Percentiles rank a stretch among this genome's conserved stretches.
Conservation (phyloP, 345 rosid genomes). For the Populus tremula region DNA sequence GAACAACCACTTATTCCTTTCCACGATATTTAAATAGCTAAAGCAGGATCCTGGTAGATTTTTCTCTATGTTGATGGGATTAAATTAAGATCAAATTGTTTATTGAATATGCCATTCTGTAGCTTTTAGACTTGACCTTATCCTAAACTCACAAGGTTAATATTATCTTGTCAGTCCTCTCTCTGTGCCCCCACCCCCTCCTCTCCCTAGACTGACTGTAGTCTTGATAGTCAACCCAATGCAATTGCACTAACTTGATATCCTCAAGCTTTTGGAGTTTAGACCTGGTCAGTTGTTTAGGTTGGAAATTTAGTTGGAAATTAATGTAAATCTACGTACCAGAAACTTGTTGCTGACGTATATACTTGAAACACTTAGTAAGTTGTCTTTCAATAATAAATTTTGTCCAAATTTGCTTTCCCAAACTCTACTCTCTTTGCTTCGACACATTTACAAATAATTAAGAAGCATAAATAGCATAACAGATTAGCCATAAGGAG, state of each 20-base stretch:
- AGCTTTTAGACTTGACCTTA: slow-evolving; percentile 12
- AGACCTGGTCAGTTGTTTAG: slow-evolving; percentile 32
- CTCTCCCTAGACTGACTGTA: slow-evolving; percentile 5
- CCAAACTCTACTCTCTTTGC: background rate
- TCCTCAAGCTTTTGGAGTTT: slow-evolving; percentile 4
- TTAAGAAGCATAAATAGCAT: background rate
- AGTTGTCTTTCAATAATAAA: background rate
- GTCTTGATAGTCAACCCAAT: slow-evolving; percentile 31
- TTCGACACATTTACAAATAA: background rate
- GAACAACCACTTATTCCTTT: slow-evolving; percentile 32
- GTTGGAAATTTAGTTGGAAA: background rate
- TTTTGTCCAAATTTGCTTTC: background rate
- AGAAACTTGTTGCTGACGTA: background rate
- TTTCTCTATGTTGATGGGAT: slow-evolving; percentile 6
- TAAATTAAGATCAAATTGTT: background rate
- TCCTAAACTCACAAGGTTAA: slow-evolving; percentile 1
- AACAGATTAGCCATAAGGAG: background rate
- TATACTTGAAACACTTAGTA: background rate
- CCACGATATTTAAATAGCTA: background rate
- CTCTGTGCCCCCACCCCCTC: background rate
- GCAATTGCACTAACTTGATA: slow-evolving; percentile 7
- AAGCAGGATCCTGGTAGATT: slow-evolving; percentile 25
- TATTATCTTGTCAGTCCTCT: background rate
- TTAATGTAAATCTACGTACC: background rate
- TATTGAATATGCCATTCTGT: background rate